Conservation (phyloP, 495 filamentous ascomycete genomes). For the Polyplosphaeria fusca region DNA sequence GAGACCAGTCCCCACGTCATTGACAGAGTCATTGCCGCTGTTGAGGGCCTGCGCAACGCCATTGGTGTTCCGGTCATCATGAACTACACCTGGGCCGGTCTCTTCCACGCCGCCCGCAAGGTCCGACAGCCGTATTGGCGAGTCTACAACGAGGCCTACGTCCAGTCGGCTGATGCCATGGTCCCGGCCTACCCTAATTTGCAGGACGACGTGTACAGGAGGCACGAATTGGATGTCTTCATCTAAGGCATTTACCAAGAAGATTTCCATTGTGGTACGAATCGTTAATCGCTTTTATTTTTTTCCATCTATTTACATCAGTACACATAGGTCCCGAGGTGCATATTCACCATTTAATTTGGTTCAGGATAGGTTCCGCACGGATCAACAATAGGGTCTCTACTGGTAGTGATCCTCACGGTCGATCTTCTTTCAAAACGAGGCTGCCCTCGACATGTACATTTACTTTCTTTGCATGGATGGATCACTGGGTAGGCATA, state of each 20-base stretch:
- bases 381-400: too few species aligned
- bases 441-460: too few species aligned
- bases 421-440: too few species aligned
- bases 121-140: conserved; percentile 91
- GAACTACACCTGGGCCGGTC: conserved; percentile 96
- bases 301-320: too few species aligned
- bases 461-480: too few species aligned
- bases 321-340: too few species aligned
- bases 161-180: conserved; percentile 88
- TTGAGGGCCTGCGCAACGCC: conserved; percentile 93
- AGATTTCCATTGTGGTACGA: too few species aligned
- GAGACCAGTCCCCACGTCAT: conserved; percentile 99
- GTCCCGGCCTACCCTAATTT: conserved; percentile 91
- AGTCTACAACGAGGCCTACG: conserved; percentile 96
- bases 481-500: too few species aligned
- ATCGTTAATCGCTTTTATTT: too few species aligned
- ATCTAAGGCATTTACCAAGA: conserved; percentile 59
- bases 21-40: conserved; percentile 92
- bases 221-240: conserved; percentile 79
- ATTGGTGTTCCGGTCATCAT: conserved; percentile 86
- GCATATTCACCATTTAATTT: too few species aligned
- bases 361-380: too few species aligned
- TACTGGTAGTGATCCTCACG: too few species aligned
- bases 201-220: conserved; percentile 68
- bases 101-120: conserved; percentile 95